phyloP scores from a whole-genome alignment of 2,329 filamentous ascomycete genomes.

The Clarireedia sp. region DNA sequence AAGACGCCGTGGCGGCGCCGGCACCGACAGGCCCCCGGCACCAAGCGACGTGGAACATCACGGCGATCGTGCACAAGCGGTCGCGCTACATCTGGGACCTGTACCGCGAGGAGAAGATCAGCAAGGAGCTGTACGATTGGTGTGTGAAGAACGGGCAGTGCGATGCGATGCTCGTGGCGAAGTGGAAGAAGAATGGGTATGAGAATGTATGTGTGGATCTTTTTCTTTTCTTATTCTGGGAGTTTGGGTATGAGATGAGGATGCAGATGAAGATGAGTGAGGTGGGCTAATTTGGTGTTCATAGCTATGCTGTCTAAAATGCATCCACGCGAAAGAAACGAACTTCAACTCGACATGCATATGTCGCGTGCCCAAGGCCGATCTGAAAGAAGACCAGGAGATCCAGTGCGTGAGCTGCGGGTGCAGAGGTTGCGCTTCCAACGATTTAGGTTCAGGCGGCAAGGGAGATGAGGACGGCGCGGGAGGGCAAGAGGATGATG shows the following conservation, averaged over 20 bases:
- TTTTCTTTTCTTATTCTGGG: neutral
- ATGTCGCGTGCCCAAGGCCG: conserved; percentile 82
- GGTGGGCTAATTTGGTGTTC: neutral
- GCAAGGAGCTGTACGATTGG: conserved; percentile 88
- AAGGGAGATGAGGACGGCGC: neutral
- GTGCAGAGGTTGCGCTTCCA: conserved; percentile 82
- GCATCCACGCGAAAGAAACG: conserved; percentile 99
- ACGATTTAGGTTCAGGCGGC: conserved; percentile 48
- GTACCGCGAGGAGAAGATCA: conserved; percentile 95
- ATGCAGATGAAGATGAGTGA: neutral
- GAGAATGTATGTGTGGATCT: conserved; percentile 62
- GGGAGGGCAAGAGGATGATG: neutral
- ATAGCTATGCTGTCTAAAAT: conserved; percentile 85
- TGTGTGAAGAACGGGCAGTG: conserved; percentile 94
- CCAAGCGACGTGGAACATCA: conserved; percentile 93
- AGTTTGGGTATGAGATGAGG: too few species aligned
- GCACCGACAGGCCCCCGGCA: conserved; percentile 73
- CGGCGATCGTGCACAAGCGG: conserved; percentile 92
- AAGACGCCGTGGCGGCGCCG: conserved; percentile 87
- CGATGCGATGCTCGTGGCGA: conserved; percentile 90
- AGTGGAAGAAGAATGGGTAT: conserved; percentile 99
- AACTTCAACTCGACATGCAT: conserved; percentile 98
- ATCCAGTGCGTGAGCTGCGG: conserved; percentile 94
- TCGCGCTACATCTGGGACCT: conserved; percentile 92
- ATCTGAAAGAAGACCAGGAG: conserved; percentile 83